phyloP scores from a whole-genome alignment of 352 stramenopile genomes.

The Paralagenidium karlingii region DNA sequence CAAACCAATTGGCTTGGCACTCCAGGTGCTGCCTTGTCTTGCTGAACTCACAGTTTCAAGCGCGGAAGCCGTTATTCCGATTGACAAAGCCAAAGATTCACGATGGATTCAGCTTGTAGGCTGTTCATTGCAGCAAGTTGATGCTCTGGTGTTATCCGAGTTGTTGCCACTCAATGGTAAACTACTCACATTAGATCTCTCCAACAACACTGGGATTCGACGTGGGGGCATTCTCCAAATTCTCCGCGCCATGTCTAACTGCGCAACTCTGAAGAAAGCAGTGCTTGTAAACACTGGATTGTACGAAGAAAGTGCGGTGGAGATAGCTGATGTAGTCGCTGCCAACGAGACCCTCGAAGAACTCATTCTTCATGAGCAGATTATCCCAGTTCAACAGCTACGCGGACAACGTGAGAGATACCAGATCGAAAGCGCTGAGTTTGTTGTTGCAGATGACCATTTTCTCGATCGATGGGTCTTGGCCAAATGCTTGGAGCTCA shows the following conservation, averaged over 20 bases:
- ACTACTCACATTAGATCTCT: conserved; percentile 52
- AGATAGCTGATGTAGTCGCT: conserved; percentile 33
- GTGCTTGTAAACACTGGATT: conserved; percentile 44
- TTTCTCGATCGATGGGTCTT: conserved; percentile 58
- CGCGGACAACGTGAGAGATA: conserved; percentile 19
- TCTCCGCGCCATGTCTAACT: conserved; percentile 33
- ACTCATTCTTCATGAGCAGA: conserved; percentile 36
- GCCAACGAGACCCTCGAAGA: conserved; percentile 44
- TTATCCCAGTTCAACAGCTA: conserved; percentile 30
- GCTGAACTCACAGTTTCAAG: conserved; percentile 25
- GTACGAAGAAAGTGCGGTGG: conserved; percentile 40
- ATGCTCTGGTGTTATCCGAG: conserved; percentile 44
- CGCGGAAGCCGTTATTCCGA: conserved; percentile 19
- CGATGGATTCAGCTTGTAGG: conserved; percentile 32
- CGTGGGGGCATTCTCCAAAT: conserved; percentile 36
- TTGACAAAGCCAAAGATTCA: conserved; percentile 51
- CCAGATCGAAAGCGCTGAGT: conserved; percentile 14
- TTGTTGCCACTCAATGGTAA: conserved; percentile 37
- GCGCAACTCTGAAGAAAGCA: conserved; percentile 32
- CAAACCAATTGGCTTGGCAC: conserved; percentile 21
- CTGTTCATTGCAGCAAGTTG: conserved; percentile 30
- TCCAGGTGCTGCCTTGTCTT: conserved; percentile 43
- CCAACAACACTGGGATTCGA: conserved; percentile 34
- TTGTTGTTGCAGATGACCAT: conserved; percentile 15
- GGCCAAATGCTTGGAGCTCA: conserved; percentile 47